These are phyloP conservation scores for Carex parvula DNA, from an alignment of 176 grass and related monocot species.

Conservation along the genomic window DNA sequence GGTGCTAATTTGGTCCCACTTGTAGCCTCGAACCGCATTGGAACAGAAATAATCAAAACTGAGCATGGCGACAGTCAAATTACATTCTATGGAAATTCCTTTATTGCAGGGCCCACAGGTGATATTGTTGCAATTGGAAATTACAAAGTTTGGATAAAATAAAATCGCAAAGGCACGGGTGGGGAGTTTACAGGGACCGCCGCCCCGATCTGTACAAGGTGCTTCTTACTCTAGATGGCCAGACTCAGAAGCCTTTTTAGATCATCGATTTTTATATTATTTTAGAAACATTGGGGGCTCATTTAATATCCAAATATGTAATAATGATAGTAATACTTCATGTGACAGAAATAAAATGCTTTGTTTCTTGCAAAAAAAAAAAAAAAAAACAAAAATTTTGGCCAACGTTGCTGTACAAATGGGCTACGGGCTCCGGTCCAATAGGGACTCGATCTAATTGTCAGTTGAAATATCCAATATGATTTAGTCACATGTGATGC, in stretches of 20 bases:
- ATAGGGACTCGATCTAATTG: too few species aligned
- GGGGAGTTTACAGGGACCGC: constrained; percentile 88
- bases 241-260: constrained; percentile 28
- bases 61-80: constrained; percentile 85
- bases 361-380: neutral
- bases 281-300: neutral
- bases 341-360: neutral
- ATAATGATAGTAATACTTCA: neutral
- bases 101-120: constrained; percentile 75
- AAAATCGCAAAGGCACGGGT: constrained; percentile 60
- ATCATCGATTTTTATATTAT: neutral
- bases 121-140: constrained; percentile 81
- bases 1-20: constrained; percentile 95
- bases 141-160: constrained; percentile 71
- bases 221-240: constrained; percentile 60
- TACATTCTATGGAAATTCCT: constrained; percentile 81
- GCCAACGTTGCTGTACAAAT: too few species aligned
- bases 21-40: constrained; percentile 82
- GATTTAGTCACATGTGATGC: neutral
- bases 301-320: neutral
- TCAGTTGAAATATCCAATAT: neutral
- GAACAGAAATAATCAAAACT: constrained; percentile 74
- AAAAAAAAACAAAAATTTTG: too few species aligned
- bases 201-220: constrained; percentile 85
- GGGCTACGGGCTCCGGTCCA: too few species aligned